Evolutionary conservation across 2,329 filamentous ascomycete species (phyloP).

Genomic region (Beauveria australis): DNA sequence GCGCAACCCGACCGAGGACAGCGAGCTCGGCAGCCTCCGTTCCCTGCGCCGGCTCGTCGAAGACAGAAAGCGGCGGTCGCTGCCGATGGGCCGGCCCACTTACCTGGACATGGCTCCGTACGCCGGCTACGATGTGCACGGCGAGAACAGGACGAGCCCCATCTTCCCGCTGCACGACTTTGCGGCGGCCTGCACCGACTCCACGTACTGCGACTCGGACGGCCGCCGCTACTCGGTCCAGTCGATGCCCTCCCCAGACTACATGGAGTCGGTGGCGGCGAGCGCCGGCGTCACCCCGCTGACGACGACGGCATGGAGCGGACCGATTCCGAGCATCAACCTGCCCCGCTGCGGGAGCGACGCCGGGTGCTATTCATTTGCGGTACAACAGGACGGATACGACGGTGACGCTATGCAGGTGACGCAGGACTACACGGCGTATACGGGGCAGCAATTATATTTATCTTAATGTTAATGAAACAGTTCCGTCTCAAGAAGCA

Average conservation of each 20-base stretch:
- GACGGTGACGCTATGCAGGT: background rate
- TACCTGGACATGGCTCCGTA: background rate
- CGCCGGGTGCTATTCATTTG: background rate
- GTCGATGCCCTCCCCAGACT: background rate
- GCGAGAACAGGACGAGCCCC: background rate
- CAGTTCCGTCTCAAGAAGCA: background rate
- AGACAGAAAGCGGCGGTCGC: background rate
- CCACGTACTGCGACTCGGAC: background rate
- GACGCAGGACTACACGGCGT: background rate
- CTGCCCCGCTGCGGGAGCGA: background rate
- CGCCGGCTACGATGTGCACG: background rate
- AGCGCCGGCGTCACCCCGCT: background rate
- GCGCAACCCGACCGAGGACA: background rate
- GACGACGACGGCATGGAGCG: background rate
- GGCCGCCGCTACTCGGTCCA: constrained; percentile 1
- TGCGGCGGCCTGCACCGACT: background rate
- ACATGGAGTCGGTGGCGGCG: background rate
- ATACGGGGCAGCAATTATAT: background rate
- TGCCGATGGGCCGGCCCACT: background rate
- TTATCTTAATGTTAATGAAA: constrained; percentile 4
- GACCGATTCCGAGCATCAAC: background rate
- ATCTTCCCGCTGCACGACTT: background rate
- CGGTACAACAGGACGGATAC: background rate
- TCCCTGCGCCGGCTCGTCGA: background rate
- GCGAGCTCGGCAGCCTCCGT: background rate